These are phyloP conservation scores for Corylus avellana DNA, from an alignment of 306 rosid genomes.

Conservation along the genomic window DNA sequence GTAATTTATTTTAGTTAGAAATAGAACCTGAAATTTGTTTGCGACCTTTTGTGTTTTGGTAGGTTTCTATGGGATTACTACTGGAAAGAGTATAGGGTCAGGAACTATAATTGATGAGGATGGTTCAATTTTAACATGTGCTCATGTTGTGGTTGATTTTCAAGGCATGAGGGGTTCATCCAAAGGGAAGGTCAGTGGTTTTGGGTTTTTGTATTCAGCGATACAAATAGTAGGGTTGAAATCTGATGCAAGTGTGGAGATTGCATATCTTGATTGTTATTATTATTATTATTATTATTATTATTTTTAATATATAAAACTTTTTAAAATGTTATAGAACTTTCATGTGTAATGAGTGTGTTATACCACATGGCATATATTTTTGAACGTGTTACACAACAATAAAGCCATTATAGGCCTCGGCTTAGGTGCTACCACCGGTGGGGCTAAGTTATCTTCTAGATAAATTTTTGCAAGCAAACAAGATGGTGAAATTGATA, in stretches of 20 bases:
- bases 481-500: neutral
- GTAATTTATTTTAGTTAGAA: conserved; percentile 1
- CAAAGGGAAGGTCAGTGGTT: conserved; percentile 73
- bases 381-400: neutral
- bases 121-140: conserved; percentile 91
- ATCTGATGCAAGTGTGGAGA: neutral
- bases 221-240: conserved; percentile 12
- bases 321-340: conserved; percentile 15
- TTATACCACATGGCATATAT: conserved; percentile 5
- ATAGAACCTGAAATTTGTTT: neutral
- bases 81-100: conserved; percentile 63
- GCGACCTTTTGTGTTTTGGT: conserved; percentile 17
- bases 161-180: conserved; percentile 49
- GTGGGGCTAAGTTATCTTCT: conserved; percentile 4
- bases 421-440: conserved; percentile 11
- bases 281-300: too few species aligned
- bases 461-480: neutral
- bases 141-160: conserved; percentile 74
- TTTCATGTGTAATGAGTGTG: neutral
- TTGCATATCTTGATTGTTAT: too few species aligned
- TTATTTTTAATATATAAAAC: neutral
- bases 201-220: neutral
- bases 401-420: neutral
- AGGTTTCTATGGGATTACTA: conserved; percentile 53
- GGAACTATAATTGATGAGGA: conserved; percentile 82